phyloP scores from a whole-genome alignment of 306 rosid genomes.

The Cajanus cajan region DNA sequence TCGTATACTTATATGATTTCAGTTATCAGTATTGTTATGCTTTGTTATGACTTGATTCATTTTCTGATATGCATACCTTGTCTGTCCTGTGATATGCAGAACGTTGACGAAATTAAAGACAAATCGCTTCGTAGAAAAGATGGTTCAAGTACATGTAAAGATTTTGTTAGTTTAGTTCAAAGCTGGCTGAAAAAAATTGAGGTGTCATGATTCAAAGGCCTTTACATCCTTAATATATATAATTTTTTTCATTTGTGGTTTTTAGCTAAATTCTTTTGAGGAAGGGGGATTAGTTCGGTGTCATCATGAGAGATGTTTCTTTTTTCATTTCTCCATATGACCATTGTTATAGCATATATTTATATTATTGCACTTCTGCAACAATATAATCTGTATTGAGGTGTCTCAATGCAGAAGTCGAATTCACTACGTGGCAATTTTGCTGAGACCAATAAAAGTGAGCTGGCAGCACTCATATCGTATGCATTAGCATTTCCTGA shows the following conservation, averaged over 20 bases:
- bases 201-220: constrained; percentile 40
- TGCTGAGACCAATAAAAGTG: constrained; percentile 87
- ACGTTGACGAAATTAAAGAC: constrained; percentile 65
- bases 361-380: neutral
- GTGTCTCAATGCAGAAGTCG: constrained; percentile 56
- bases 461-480: constrained; percentile 76
- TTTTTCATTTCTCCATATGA: neutral
- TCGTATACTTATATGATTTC: neutral
- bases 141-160: constrained; percentile 64
- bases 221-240: neutral
- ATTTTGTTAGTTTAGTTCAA: constrained; percentile 68
- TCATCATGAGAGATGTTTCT: neutral
- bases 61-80: constrained; percentile 17
- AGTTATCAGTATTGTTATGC: neutral
- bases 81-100: constrained; percentile 47
- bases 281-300: constrained; percentile 1
- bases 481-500: constrained; percentile 83
- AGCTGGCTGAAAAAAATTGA: constrained; percentile 68
- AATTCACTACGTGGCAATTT: constrained; percentile 46
- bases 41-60: neutral
- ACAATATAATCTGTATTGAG: neutral
- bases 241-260: neutral
- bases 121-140: constrained; percentile 59
- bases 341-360: constrained; percentile 14
- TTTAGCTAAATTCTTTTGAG: neutral